Evolutionary conservation across 441 rosid genomes (phyloP), one percentile per base, ranked within the genome.

Genomic region (Brassica hybrid): DNA sequence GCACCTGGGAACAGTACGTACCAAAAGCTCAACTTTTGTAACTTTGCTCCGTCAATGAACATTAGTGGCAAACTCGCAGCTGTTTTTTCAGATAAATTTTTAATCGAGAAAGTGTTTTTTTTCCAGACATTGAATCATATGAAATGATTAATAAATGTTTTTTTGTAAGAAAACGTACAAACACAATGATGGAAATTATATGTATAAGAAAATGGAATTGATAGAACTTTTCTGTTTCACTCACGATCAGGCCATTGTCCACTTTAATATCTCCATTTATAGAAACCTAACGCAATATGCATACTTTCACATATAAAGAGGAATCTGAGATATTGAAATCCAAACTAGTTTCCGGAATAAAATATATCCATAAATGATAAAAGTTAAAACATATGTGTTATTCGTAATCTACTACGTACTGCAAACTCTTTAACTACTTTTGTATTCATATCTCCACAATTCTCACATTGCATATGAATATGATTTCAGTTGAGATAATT

Each of bases 61-160:
- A 94, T 50, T 67, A 94, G 77, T 1, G 98, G 98, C 88, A 91
- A 81, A 79, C 98, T 91, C 11, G 98, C 98, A 76, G 98, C 97
- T 92, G 84, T 75, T 59, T 82, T 61, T 14, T 25, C 5, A 62
- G 12, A 27, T 4, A 27, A 19, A 27, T 27, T 27, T 27, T 27
- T 27, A 4, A 27, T 27, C 6, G 32, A 27, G 6, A 27, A 4
- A 27, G 32, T 27, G 32, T 27, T 27, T 27, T 27, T 27, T 27
- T 27, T 27, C 3, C 32, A 27, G 32, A 27, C 32, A 9, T 10
- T 62, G 27, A 1, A 21, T 8, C 11, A 65, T 64, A 65, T 45
- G 52, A 45, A 12, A 45, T 11, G 48, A 45, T 12, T 12, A 45
- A 12, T 13, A 45, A 13, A 50, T 8, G 32, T 2, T 11, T 41